Base-by-base conservation (phyloP, 805 yeast genomes). In the Saccharomycopsis sp. region DNA sequence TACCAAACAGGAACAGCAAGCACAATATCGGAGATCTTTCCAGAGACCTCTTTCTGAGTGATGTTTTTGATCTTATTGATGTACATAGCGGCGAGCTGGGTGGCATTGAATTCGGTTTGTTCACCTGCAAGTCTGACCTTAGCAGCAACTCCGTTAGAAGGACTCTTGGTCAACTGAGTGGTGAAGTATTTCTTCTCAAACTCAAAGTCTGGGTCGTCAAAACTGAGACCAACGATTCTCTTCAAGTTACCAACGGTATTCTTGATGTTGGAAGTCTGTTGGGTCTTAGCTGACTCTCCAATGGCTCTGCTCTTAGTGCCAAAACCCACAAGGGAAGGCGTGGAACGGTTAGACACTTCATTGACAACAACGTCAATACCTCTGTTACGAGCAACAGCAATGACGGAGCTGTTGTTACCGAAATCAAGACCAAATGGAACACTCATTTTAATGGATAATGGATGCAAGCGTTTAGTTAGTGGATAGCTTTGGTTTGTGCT, bases 311-410 rank as follows among this genome's bases (percentile, higher is more conserved):
- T 86, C 77, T 88, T 89, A 65, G 70, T 72, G 66, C 97, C 97
- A 68, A 94, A 94, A 38, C 97, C 98, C 66, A 94, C 94, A 65
- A 89, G 73, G 35, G 88, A 74, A 65, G 99, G 99, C 38, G 99
- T 94, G 66, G 96, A 75, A 76, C 99, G 87, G 86, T 94, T 94
- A 59, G 98, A 92, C 54, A 94, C 98, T 77, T 94, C 99, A 73
- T 94, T 94, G 77, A 94, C 98, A 69, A 94, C 89, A 69, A 94
- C 86, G 75, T 94, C 99, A 72, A 94, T 94, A 72, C 98, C 98
- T 80, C 98, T 86, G 84, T 93, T 94, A 74, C 93, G 87, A 64
- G 99, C 99, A 72, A 96, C 87, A 50, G 96, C 98, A 72, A 93
- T 82, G 67, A 93, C 97, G 64, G 97, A 85, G 81, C 83, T 88